A percentile compares a stretch with the other conserved stretches of the same genome.
These are phyloP conservation scores for Tuber indicum DNA, from an alignment of 495 filamentous ascomycete species.

Conservation along the genomic window DNA sequence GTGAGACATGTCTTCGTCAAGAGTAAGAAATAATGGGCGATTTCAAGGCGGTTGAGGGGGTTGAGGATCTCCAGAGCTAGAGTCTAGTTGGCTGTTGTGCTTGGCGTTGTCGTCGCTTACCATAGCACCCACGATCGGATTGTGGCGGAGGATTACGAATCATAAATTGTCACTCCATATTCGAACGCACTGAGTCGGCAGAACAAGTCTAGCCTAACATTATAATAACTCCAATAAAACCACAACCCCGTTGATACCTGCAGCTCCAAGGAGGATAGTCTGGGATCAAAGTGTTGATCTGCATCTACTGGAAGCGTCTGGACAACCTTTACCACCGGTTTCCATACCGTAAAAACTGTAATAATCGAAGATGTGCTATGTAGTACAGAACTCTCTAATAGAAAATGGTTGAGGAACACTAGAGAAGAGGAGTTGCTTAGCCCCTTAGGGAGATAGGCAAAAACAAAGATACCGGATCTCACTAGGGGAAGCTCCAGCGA, in stretches of 20 bases:
- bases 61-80: neutral
- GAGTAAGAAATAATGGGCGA: neutral
- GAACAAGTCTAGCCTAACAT: neutral
- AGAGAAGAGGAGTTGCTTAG: no score
- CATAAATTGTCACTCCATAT: neutral
- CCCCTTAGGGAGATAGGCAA: no score
- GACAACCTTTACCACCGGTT: neutral
- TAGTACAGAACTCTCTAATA: no score
- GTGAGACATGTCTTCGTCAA: conserved; percentile 34
- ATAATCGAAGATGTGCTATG: no score
- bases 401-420: no score
- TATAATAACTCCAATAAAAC: neutral
- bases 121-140: neutral
- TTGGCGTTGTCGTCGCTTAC: neutral
- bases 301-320: neutral
- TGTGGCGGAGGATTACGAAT: neutral
- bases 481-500: no score
- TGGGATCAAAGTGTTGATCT: neutral
- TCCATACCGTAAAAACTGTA: no score
- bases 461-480: no score
- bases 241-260: neutral
- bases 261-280: neutral
- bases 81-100: neutral
- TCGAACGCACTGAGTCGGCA: neutral
- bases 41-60: neutral